Percentiles rank a stretch among this genome's conserved stretches.
phyloP scores from a whole-genome alignment of 805 yeast species.

The Nakazawaea populi region DNA sequence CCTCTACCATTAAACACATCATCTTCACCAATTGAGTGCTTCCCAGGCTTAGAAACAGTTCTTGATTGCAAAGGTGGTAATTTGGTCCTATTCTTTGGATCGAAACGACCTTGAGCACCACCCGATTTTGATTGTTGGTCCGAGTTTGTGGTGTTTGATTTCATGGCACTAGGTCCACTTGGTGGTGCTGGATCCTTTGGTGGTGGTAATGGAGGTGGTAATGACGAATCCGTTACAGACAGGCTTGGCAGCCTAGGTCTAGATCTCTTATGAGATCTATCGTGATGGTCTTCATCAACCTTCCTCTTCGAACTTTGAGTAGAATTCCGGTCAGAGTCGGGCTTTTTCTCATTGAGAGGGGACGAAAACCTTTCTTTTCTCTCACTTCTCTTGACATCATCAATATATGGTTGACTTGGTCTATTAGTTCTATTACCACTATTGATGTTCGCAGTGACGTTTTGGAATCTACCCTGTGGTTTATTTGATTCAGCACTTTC shows the following conservation, averaged over 20 bases:
- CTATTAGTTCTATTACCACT: not conserved
- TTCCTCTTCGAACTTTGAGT: no score
- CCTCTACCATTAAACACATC: not conserved
- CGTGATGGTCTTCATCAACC: not conserved
- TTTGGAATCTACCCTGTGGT: not conserved
- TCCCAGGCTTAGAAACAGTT: not conserved
- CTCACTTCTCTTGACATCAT: not conserved
- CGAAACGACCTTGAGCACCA: not conserved
- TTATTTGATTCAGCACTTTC: not conserved
- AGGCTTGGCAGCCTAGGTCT: not conserved
- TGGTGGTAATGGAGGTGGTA: conserved; percentile 8
- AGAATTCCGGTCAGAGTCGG: not conserved
- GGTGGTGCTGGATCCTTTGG: conserved; percentile 6
- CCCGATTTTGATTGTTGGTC: not conserved
- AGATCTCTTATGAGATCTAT: not conserved
- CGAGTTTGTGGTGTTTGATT: not conserved
- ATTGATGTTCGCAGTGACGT: not conserved
- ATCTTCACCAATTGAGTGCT: conserved; percentile 1
- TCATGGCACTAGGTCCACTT: conserved; percentile 3
- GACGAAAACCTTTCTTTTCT: not conserved
- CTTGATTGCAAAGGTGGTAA: conserved; percentile 3
- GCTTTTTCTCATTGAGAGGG: not conserved
- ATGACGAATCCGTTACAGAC: not conserved
- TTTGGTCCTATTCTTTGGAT: conserved; percentile 6
- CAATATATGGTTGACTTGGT: not conserved